Evolutionary conservation across 2,329 filamentous ascomycete genomes (phyloP).

Genomic region (Atkinsonella texensis): DNA sequence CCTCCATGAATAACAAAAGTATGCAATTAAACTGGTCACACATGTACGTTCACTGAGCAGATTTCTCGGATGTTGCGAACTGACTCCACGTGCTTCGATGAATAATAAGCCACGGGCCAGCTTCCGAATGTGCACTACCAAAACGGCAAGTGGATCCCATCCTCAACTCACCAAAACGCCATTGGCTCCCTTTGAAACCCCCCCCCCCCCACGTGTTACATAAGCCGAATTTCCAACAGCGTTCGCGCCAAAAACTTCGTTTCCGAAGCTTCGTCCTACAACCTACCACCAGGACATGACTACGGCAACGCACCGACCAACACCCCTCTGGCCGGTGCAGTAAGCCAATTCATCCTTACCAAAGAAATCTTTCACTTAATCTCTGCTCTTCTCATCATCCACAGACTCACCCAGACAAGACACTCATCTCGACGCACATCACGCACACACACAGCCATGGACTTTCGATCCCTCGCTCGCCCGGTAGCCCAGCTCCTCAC

Average conservation of each 20-base stretch:
- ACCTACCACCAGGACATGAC: not conserved
- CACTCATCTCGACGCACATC: not conserved
- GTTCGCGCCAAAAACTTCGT: slow-evolving; percentile 2
- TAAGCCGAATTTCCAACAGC: not conserved
- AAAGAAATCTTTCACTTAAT: no score
- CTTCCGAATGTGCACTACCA: not conserved
- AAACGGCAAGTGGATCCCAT: not conserved
- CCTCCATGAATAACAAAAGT: no score
- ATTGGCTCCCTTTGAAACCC: not conserved
- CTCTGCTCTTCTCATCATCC: not conserved
- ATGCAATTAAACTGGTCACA: no score
- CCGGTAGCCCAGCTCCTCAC: slow-evolving; percentile 22
- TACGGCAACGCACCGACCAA: not conserved
- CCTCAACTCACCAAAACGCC: not conserved
- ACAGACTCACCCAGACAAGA: not conserved
- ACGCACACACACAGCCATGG: slow-evolving; percentile 16
- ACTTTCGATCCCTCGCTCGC: slow-evolving; percentile 22
- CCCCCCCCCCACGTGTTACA: not conserved
- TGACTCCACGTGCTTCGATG: no score
- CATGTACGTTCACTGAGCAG: no score
- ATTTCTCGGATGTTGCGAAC: no score
- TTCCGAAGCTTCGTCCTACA: not conserved
- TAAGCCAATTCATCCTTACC: not conserved
- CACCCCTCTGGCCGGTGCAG: not conserved
- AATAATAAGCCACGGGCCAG: no score